A percentile compares a stretch with the other conserved stretches of the same genome.
phyloP scores from a whole-genome alignment of 129 eudicot genomes.

The Helianthus annuus region HanXRQr2.0-SUNRISE NC_035437.2:161739894-161740393 shows the following conservation, averaged over 20 bases:
- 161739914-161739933: slow-evolving; percentile 16
- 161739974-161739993: slow-evolving; percentile 72
- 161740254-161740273: slow-evolving; percentile 62
- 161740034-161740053: slow-evolving; percentile 71
- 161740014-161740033: slow-evolving; percentile 90
- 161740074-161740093: slow-evolving; percentile 41
- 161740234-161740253: slow-evolving; percentile 42
- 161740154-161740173: slow-evolving; percentile 38
- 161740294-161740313: slow-evolving; percentile 43
- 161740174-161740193: slow-evolving; percentile 30
- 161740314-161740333: slow-evolving; percentile 65
- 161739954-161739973: background rate
- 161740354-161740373: slow-evolving; percentile 29
- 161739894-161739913: slow-evolving; percentile 54
- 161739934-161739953: background rate
- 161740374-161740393: slow-evolving; percentile 13
- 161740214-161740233: slow-evolving; percentile 51
- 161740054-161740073: slow-evolving; percentile 42
- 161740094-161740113: slow-evolving; percentile 9
- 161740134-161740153: slow-evolving; percentile 13
- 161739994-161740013: slow-evolving; percentile 74
- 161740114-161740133: background rate
- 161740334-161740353: slow-evolving; percentile 69
- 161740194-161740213: slow-evolving; percentile 27
- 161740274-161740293: slow-evolving; percentile 70